Conservation (phyloP, 306 rosid species). For the Vigna nakashimae region DNA sequence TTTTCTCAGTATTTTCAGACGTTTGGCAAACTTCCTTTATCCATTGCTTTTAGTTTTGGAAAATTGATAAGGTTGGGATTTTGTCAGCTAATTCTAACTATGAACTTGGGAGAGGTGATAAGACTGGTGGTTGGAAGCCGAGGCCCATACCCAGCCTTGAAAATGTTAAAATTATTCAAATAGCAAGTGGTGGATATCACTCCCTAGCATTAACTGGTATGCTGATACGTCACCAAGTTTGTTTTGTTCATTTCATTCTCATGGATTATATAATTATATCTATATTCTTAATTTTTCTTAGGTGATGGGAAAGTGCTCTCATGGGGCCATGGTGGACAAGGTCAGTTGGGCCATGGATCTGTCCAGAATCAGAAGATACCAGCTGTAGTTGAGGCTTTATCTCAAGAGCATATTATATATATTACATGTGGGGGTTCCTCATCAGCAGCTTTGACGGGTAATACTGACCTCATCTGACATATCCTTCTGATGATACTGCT, state of each 20-base stretch:
- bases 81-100: slow-evolving; percentile 84
- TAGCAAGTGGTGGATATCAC: slow-evolving; percentile 95
- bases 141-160: slow-evolving; percentile 76
- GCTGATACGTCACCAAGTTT: slow-evolving; percentile 25
- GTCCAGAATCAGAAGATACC: slow-evolving; percentile 72
- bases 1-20: slow-evolving; percentile 5
- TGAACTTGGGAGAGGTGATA: slow-evolving; percentile 96
- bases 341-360: slow-evolving; percentile 91
- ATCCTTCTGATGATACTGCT: background rate
- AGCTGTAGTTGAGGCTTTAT: slow-evolving; percentile 67
- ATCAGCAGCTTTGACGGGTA: slow-evolving; percentile 91
- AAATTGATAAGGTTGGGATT: slow-evolving; percentile 40
- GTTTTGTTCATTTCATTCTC: slow-evolving; percentile 17
- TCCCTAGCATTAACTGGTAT: slow-evolving; percentile 93
- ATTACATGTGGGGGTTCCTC: slow-evolving; percentile 91
- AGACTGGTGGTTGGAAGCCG: slow-evolving; percentile 90
- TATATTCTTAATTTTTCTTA: slow-evolving; percentile 45
- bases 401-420: slow-evolving; percentile 58
- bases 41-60: slow-evolving; percentile 33
- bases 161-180: slow-evolving; percentile 67
- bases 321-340: slow-evolving; percentile 97
- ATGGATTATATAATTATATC: slow-evolving; percentile 18
- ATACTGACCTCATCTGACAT: slow-evolving; percentile 17
- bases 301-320: slow-evolving; percentile 93
- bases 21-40: slow-evolving; percentile 4